Percentiles rank a stretch among this genome's conserved stretches.
Evolutionary conservation across 768 basidiomycete species (phyloP).

Genomic region (Lentinula sp.): DNA sequence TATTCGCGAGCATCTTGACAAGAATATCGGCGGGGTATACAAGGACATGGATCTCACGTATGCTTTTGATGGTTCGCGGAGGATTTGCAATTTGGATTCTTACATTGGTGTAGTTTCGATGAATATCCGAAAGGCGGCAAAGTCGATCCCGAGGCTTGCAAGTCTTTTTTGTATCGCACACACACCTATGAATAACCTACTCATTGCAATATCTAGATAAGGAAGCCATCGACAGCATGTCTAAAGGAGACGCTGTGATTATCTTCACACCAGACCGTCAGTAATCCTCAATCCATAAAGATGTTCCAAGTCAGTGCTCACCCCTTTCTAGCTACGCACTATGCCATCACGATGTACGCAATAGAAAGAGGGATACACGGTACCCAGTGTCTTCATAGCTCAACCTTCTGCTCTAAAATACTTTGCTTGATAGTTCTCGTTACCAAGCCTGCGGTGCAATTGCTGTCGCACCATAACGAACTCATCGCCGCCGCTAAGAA

Average conservation of each 20-base stretch:
- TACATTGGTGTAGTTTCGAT: slow-evolving; percentile 50
- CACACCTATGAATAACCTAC: not conserved
- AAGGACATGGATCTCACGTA: slow-evolving; percentile 83
- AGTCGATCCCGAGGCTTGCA: slow-evolving; percentile 78
- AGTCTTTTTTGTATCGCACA: slow-evolving; percentile 19
- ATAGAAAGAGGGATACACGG: slow-evolving; percentile 79
- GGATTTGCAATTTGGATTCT: not conserved
- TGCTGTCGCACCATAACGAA: slow-evolving; percentile 75
- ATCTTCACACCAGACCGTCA: slow-evolving; percentile 90
- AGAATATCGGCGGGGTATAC: slow-evolving; percentile 81
- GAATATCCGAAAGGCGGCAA: slow-evolving; percentile 69
- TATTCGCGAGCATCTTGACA: slow-evolving; percentile 72
- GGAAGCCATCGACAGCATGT: slow-evolving; percentile 68
- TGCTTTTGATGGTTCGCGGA: slow-evolving; percentile 16
- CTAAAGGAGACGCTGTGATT: slow-evolving; percentile 82
- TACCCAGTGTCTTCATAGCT: not conserved
- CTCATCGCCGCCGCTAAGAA: slow-evolving; percentile 73
- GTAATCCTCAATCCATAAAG: slow-evolving; percentile 17
- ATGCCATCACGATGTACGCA: slow-evolving; percentile 79
- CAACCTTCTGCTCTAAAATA: not conserved
- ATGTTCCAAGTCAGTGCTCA: not conserved
- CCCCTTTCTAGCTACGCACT: slow-evolving; percentile 63
- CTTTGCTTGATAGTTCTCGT: slow-evolving; percentile 45
- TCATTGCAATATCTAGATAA: slow-evolving; percentile 49
- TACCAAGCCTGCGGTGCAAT: slow-evolving; percentile 89